These are phyloP conservation scores for Nitzschia sp. DNA, from an alignment of 108 stramenopile genomes.

Conservation along the genomic window DNA sequence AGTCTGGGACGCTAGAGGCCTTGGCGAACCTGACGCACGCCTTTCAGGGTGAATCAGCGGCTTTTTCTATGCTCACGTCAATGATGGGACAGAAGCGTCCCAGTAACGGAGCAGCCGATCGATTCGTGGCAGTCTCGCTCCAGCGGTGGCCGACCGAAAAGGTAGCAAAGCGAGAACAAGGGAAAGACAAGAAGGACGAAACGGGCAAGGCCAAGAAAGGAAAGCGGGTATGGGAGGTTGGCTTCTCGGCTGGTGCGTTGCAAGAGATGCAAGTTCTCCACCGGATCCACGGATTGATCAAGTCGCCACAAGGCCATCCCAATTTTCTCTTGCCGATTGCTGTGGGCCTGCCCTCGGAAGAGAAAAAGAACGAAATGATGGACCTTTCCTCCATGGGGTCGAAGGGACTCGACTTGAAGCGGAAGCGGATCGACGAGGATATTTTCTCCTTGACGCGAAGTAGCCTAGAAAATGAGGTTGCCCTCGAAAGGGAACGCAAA, in stretches of 20 bases:
- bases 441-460: slow-evolving; percentile 71
- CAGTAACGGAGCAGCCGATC: slow-evolving; percentile 27
- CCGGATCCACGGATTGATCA: slow-evolving; percentile 75
- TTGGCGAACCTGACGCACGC: slow-evolving; percentile 51
- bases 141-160: slow-evolving; percentile 90
- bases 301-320: slow-evolving; percentile 82
- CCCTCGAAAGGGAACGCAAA: slow-evolving; percentile 54
- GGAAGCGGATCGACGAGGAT: slow-evolving; percentile 60
- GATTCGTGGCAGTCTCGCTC: slow-evolving; percentile 71
- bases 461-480: slow-evolving; percentile 64
- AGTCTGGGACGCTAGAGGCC: slow-evolving; percentile 18
- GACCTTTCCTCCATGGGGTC: not conserved
- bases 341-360: slow-evolving; percentile 60
- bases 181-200: not conserved
- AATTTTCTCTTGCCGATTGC: slow-evolving; percentile 86
- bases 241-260: slow-evolving; percentile 80
- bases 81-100: slow-evolving; percentile 22
- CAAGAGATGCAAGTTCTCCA: slow-evolving; percentile 86
- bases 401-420: slow-evolving; percentile 7
- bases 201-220: slow-evolving; percentile 19
- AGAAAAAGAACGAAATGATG: slow-evolving; percentile 1
- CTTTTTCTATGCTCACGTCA: slow-evolving; percentile 57
- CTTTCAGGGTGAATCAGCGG: slow-evolving; percentile 52
- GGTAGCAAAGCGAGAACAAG: slow-evolving; percentile 61
- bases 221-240: slow-evolving; percentile 52